Evolutionary conservation across 257 asterid species (phyloP).

Genomic region (Nicotiana paniculata): DNA sequence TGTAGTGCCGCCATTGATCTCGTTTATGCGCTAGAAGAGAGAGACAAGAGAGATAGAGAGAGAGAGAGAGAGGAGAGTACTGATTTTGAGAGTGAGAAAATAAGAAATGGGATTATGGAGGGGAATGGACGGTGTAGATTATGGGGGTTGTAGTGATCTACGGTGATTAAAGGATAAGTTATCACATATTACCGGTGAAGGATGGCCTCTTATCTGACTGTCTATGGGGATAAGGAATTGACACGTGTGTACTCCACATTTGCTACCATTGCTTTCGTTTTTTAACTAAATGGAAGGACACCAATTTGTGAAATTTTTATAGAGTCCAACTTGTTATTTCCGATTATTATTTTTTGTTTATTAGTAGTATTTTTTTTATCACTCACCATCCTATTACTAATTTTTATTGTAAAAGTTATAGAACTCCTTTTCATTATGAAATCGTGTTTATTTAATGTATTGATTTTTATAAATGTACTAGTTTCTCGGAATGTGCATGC

Average conservation of each 20-base stretch:
- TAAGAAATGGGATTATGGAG: slow-evolving; percentile 21
- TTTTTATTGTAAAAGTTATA: too few relatives aligned
- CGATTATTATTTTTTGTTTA: too few relatives aligned
- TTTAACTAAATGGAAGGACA: background rate
- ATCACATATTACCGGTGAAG: slow-evolving; percentile 32
- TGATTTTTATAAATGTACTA: too few relatives aligned
- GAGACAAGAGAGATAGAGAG: background rate
- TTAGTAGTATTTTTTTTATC: too few relatives aligned
- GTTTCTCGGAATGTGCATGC: too few relatives aligned
- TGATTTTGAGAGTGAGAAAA: background rate
- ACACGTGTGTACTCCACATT: slow-evolving; percentile 26
- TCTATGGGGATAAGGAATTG: slow-evolving; percentile 25
- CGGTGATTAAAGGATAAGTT: slow-evolving; percentile 25
- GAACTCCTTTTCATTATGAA: too few relatives aligned
- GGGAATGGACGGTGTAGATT: slow-evolving; percentile 31
- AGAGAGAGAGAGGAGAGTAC: background rate
- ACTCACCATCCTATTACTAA: too few relatives aligned
- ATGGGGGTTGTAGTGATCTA: background rate
- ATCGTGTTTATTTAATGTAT: too few relatives aligned
- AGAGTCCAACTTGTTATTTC: background rate
- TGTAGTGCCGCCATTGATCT: slow-evolving; percentile 53
- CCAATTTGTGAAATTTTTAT: background rate
- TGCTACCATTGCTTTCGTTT: background rate
- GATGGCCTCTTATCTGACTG: slow-evolving; percentile 37
- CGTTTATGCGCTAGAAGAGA: slow-evolving; percentile 1